phyloP scores from a whole-genome alignment of 768 basidiomycete genomes.

The Phlebiopsis gigantea region DNA sequence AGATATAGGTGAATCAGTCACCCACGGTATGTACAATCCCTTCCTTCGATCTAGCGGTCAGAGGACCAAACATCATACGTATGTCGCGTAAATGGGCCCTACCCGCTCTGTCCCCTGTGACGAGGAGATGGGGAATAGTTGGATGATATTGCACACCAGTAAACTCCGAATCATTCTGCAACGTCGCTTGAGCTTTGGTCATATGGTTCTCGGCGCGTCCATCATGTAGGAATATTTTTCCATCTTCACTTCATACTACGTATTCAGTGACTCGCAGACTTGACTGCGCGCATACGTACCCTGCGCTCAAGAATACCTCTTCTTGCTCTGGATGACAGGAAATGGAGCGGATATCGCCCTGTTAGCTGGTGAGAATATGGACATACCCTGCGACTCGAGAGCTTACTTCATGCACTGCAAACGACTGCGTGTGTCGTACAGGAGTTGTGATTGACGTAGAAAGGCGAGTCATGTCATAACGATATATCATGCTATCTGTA shows the following conservation, averaged over 20 bases:
- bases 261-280: background rate
- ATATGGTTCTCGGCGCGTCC: slow-evolving; percentile 33
- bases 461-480: slow-evolving; percentile 21
- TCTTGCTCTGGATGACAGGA: slow-evolving; percentile 65
- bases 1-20: slow-evolving; percentile 1
- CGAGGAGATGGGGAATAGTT: slow-evolving; percentile 60
- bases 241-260: slow-evolving; percentile 53
- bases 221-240: slow-evolving; percentile 60
- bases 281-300: slow-evolving; percentile 34
- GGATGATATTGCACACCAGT: slow-evolving; percentile 69
- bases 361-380: background rate
- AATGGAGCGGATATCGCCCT: slow-evolving; percentile 65
- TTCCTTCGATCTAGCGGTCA: slow-evolving; percentile 34
- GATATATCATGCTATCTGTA: slow-evolving; percentile 17
- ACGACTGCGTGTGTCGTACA: slow-evolving; percentile 1
- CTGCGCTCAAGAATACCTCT: slow-evolving; percentile 64
- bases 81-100: slow-evolving; percentile 62
- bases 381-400: background rate
- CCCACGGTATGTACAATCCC: slow-evolving; percentile 53
- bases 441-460: background rate
- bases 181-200: slow-evolving; percentile 40
- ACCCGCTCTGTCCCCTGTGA: slow-evolving; percentile 55
- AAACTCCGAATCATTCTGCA: slow-evolving; percentile 52
- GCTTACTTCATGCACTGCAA: slow-evolving; percentile 21
- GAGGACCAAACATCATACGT: slow-evolving; percentile 68